These are phyloP conservation scores for Colletotrichum sublineola DNA, from an alignment of 2,329 filamentous ascomycete genomes.

Conservation along the genomic window DNA sequence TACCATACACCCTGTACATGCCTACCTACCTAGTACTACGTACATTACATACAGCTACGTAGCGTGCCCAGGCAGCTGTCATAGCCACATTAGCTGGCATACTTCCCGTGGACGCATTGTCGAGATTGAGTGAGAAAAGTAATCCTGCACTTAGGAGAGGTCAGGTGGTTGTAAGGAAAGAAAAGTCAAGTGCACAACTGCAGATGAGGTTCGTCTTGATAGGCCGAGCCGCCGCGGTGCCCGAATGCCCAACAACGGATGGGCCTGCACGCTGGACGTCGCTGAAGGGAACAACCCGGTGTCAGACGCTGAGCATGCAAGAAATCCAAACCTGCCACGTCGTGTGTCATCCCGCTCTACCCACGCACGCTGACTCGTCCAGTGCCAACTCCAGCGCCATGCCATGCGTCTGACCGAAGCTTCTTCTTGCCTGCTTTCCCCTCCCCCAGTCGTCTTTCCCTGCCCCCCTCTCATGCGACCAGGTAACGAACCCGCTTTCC, in stretches of 20 bases:
- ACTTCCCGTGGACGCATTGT: neutral
- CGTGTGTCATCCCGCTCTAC: slow-evolving; percentile 39
- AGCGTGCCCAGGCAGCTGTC: neutral
- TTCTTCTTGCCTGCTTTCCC: neutral
- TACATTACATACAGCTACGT: neutral
- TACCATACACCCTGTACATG: neutral
- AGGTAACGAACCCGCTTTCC: slow-evolving; percentile 5
- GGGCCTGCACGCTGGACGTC: slow-evolving; percentile 29
- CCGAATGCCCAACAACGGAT: slow-evolving; percentile 28
- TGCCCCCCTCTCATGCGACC: neutral
- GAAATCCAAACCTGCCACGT: slow-evolving; percentile 41
- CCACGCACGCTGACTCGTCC: slow-evolving; percentile 42
- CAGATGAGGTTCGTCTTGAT: slow-evolving; percentile 29
- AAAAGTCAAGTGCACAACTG: slow-evolving; percentile 20
- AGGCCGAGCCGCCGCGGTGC: slow-evolving; percentile 23
- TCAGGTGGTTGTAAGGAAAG: slow-evolving; percentile 20
- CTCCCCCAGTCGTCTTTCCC: too few relatives aligned
- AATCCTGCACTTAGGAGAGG: neutral
- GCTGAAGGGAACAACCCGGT: slow-evolving; percentile 36
- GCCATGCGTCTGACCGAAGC: slow-evolving; percentile 16
- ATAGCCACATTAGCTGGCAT: neutral
- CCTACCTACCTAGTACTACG: too few relatives aligned
- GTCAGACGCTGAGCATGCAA: slow-evolving; percentile 15
- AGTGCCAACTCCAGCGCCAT: slow-evolving; percentile 16
- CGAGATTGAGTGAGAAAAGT: neutral